phyloP scores from a whole-genome alignment of 305 asterid genomes.

The Solanum aculeatissimum region DNA sequence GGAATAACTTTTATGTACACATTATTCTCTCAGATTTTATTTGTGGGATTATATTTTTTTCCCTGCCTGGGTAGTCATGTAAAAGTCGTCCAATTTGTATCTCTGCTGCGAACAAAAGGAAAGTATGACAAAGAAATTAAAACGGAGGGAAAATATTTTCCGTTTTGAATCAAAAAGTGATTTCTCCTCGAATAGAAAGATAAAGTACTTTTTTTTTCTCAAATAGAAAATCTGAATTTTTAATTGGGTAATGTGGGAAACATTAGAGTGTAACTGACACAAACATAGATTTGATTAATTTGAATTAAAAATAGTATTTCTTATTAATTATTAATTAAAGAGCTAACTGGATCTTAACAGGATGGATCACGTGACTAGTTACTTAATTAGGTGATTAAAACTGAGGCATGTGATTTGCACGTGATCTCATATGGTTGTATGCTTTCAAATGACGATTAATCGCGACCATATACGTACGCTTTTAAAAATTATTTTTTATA shows the following conservation, averaged over 20 bases:
- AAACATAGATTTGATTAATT: background rate
- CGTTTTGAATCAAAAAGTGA: too few species aligned
- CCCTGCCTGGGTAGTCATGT: too few species aligned
- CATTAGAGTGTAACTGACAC: background rate
- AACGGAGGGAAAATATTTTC: background rate
- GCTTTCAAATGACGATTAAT: background rate
- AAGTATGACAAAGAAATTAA: background rate
- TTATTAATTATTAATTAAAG: background rate
- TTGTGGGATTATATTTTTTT: too few species aligned
- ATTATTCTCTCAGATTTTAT: too few species aligned
- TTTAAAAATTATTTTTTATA: too few species aligned
- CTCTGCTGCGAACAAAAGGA: too few species aligned
- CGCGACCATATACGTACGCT: fast-evolving
- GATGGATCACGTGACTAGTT: conserved; percentile 1
- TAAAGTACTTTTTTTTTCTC: background rate
- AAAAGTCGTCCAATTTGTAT: too few species aligned
- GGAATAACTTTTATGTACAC: too few species aligned
- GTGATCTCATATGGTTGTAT: too few species aligned
- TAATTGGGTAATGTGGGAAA: background rate
- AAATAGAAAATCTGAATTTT: background rate
- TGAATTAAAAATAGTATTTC: background rate
- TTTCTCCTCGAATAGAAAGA: background rate
- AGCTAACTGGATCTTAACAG: background rate
- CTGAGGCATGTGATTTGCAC: background rate
- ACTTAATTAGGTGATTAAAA: background rate